Evolutionary conservation across 2,329 filamentous ascomycete genomes (phyloP).

Genomic region (Plectosphaerella sp.): DNA sequence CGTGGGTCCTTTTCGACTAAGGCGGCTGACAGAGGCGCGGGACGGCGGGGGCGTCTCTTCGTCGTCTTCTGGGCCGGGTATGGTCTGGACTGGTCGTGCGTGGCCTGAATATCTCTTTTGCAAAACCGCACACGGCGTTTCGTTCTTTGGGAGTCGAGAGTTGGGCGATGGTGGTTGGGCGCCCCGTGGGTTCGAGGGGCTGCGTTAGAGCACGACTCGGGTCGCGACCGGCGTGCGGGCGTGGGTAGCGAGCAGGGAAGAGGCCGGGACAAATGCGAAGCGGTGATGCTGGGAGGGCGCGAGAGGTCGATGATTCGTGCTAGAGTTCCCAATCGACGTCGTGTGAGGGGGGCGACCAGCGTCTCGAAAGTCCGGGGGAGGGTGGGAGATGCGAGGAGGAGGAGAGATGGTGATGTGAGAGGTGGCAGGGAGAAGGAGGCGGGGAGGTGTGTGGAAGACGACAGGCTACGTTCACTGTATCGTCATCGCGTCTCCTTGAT

Average conservation of each 20-base stretch:
- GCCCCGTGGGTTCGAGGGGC: too few species aligned
- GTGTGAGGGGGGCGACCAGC: too few species aligned
- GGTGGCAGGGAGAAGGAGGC: neutral
- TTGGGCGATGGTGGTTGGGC: too few species aligned
- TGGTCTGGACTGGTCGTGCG: neutral
- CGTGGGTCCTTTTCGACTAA: too few species aligned
- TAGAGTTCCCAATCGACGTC: too few species aligned
- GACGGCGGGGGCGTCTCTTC: too few species aligned
- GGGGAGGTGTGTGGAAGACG: neutral
- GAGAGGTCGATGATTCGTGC: too few species aligned
- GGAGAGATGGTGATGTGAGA: neutral
- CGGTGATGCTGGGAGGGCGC: neutral
- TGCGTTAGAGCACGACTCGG: neutral
- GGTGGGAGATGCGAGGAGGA: neutral
- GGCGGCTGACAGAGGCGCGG: too few species aligned
- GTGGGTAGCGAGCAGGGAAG: neutral
- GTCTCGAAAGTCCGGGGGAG: too few species aligned
- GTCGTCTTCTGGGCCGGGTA: too few species aligned
- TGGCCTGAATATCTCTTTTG: neutral
- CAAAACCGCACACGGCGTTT: neutral
- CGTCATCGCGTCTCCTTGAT: too few species aligned
- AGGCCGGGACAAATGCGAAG: neutral
- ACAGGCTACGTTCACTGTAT: neutral
- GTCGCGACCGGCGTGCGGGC: neutral
- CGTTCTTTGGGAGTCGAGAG: too few species aligned